Conservation (phyloP, 2,329 filamentous ascomycete genomes). For the Myriosclerotinia curreyana region DNA sequence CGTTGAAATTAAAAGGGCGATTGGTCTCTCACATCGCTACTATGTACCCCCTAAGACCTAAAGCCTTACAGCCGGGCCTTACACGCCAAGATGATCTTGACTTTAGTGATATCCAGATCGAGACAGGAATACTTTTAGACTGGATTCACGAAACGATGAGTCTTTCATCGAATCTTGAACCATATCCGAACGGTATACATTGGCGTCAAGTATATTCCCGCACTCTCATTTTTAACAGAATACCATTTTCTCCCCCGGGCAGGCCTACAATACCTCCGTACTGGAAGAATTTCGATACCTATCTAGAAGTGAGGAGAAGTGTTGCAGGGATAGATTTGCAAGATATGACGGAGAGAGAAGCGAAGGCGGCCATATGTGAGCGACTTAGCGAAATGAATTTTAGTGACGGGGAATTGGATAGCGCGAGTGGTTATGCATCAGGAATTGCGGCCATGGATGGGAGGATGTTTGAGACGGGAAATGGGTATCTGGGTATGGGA, state of each 20-base stretch:
- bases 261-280: background rate
- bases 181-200: too few relatives aligned
- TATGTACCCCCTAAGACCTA: background rate
- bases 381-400: background rate
- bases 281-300: background rate
- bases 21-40: background rate
- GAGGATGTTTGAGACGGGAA: background rate
- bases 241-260: background rate
- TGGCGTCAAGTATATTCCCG: background rate
- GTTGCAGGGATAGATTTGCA: background rate
- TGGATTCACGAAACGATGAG: too few relatives aligned
- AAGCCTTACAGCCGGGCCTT: too few relatives aligned
- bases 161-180: too few relatives aligned
- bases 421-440: background rate
- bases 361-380: too few relatives aligned
- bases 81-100: too few relatives aligned
- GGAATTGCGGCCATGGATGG: background rate
- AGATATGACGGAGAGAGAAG: background rate
- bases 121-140: too few relatives aligned
- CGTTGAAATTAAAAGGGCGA: background rate
- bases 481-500: background rate
- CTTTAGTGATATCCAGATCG: too few relatives aligned
- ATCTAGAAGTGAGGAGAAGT: background rate
- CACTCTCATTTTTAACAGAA: background rate
- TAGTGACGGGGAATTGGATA: background rate